Percentiles rank a stretch among this genome's conserved stretches.
Conservation (phyloP, 2,329 filamentous ascomycete genomes). For the Botrytis deweyae region DNA sequence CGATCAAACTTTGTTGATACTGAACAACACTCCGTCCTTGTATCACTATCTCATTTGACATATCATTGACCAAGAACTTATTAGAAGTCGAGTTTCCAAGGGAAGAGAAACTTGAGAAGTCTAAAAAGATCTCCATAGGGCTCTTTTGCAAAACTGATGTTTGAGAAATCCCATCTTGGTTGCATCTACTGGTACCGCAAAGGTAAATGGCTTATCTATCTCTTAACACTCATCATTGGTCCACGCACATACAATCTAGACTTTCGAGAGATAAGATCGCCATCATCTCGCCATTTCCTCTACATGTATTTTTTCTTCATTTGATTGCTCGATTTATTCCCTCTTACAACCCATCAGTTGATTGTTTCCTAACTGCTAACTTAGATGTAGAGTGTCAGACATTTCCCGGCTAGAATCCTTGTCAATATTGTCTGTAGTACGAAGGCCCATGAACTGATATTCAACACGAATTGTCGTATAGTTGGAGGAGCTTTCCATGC, state of each 20-base stretch:
- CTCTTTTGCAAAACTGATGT: too few relatives aligned
- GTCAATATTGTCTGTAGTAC: not conserved
- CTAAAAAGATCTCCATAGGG: too few relatives aligned
- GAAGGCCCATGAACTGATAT: too few relatives aligned
- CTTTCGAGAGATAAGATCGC: not conserved
- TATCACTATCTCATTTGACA: too few relatives aligned
- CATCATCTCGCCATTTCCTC: not conserved
- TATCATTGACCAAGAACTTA: too few relatives aligned
- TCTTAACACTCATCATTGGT: not conserved
- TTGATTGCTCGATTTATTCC: not conserved
- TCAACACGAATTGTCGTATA: not conserved
- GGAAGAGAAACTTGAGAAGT: too few relatives aligned
- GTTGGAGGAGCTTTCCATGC: not conserved
- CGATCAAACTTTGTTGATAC: too few relatives aligned
- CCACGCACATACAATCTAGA: not conserved
- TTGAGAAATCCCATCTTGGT: too few relatives aligned
- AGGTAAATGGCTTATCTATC: not conserved
- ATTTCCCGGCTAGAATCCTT: not conserved
- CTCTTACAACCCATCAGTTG: too few relatives aligned
- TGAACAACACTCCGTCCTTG: too few relatives aligned
- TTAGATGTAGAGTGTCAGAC: not conserved
- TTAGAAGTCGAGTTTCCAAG: too few relatives aligned
- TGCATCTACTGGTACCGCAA: not conserved
- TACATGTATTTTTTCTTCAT: not conserved
- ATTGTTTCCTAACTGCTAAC: not conserved